Evolutionary conservation across 2,329 filamentous ascomycete species (phyloP).

Genomic region (Parasarocladium wereldwijsianum): DNA sequence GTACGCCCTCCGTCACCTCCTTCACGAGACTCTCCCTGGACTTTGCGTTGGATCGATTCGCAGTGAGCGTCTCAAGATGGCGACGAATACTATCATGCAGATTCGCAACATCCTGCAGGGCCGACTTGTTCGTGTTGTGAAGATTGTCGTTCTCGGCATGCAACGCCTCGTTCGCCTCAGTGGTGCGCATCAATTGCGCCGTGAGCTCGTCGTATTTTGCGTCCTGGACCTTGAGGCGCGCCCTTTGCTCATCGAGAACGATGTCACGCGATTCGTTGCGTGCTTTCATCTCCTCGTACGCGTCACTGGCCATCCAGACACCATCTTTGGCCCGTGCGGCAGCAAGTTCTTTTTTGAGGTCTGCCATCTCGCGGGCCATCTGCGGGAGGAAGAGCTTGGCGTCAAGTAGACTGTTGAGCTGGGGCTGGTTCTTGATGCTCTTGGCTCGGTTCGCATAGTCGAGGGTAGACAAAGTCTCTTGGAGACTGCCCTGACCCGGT

Average conservation of each 20-base stretch:
- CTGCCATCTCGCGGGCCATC: slow-evolving; percentile 86
- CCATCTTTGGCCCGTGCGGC: slow-evolving; percentile 87
- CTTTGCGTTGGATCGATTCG: no score
- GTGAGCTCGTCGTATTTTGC: slow-evolving; percentile 78
- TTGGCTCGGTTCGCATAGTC: slow-evolving; percentile 97
- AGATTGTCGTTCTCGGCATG: slow-evolving; percentile 62
- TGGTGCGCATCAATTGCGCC: slow-evolving; percentile 65
- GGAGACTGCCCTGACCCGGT: slow-evolving; percentile 84
- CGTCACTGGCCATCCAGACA: slow-evolving; percentile 80
- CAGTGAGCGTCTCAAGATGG: no score
- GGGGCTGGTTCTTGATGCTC: slow-evolving; percentile 96
- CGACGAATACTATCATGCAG: no score
- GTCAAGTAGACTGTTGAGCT: slow-evolving; percentile 80
- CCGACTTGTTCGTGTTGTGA: slow-evolving; percentile 54
- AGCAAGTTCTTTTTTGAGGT: slow-evolving; percentile 84
- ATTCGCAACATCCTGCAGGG: slow-evolving; percentile 37
- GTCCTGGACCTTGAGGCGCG: slow-evolving; percentile 87
- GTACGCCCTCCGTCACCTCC: no score
- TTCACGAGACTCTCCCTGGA: no score
- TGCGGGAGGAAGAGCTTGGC: slow-evolving; percentile 88
- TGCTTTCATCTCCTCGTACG: slow-evolving; percentile 79
- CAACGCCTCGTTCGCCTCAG: slow-evolving; percentile 61
- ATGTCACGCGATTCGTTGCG: slow-evolving; percentile 88
- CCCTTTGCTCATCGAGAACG: slow-evolving; percentile 79
- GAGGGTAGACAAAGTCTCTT: slow-evolving; percentile 94